phyloP scores from a whole-genome alignment of 2,329 filamentous ascomycete species.

The Ophiostoma ulmi region DNA sequence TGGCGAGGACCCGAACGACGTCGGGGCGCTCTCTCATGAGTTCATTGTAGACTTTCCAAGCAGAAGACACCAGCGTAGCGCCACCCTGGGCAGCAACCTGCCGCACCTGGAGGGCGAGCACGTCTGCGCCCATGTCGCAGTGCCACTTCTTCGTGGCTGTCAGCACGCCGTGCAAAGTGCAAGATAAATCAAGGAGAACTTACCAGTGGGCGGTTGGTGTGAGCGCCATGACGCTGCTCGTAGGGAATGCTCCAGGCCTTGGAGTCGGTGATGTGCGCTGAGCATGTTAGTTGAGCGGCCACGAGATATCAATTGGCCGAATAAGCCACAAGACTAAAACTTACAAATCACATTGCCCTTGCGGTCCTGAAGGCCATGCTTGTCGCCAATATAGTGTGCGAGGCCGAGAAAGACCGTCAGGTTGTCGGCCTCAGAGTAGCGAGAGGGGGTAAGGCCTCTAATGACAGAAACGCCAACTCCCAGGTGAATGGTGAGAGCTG shows the following conservation, averaged over 20 bases:
- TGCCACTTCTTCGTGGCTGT: conserved; percentile 41
- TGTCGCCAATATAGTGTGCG: conserved; percentile 51
- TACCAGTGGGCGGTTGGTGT: conserved; percentile 45
- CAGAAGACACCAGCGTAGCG: conserved; percentile 42
- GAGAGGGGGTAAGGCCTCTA: conserved; percentile 46
- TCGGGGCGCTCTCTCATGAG: conserved; percentile 38
- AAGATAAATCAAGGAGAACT: conserved; percentile 21
- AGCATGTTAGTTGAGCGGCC: neutral
- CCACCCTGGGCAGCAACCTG: conserved; percentile 43
- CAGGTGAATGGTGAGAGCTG: conserved; percentile 37
- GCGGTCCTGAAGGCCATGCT: conserved; percentile 48
- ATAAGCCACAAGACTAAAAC: conserved; percentile 24
- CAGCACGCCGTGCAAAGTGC: neutral
- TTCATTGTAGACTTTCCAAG: conserved; percentile 42
- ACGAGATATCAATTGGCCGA: neutral
- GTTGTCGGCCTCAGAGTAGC: conserved; percentile 50
- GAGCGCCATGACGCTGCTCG: conserved; percentile 46
- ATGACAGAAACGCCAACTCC: conserved; percentile 51
- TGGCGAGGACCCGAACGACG: conserved; percentile 37
- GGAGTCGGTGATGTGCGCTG: conserved; percentile 47
- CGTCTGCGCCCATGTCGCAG: conserved; percentile 49
- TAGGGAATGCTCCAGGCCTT: conserved; percentile 43
- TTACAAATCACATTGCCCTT: conserved; percentile 46
- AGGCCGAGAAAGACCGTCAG: conserved; percentile 53
- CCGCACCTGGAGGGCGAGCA: conserved; percentile 46